phyloP scores from a whole-genome alignment of 768 basidiomycete species.

The Tylopilus vinaceipallidus region DNA sequence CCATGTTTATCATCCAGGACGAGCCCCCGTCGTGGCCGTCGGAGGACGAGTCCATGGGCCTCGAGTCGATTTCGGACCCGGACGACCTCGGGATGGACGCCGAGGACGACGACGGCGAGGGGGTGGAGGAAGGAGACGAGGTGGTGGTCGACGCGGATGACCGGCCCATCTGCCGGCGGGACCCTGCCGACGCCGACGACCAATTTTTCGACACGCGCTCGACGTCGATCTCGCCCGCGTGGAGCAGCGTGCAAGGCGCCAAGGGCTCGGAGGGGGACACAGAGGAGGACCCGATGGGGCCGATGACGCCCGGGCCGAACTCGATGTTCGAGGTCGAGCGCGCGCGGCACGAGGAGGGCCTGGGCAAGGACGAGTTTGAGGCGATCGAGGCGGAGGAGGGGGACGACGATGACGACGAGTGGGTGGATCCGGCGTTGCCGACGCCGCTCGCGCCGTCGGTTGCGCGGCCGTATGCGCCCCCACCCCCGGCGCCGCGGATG shows the following conservation, averaged over 20 bases:
- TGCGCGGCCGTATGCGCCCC: constrained; percentile 28
- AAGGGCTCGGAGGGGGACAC: constrained; percentile 61
- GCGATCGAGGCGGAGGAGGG: constrained; percentile 32
- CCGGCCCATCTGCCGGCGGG: constrained; percentile 22
- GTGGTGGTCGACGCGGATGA: constrained; percentile 25
- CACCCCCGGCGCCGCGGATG: constrained; percentile 19
- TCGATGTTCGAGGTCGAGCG: constrained; percentile 27
- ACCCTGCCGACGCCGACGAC: constrained; percentile 42
- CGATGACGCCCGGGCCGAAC: constrained; percentile 64
- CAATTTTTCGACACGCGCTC: constrained; percentile 58
- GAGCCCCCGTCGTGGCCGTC: constrained; percentile 83
- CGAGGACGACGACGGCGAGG: constrained; percentile 47
- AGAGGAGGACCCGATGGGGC: constrained; percentile 70
- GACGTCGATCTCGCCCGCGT: constrained; percentile 42
- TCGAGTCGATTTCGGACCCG: constrained; percentile 81
- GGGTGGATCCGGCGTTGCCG: constrained; percentile 67
- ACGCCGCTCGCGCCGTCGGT: constrained; percentile 30
- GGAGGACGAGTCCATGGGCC: constrained; percentile 70
- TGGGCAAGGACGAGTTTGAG: constrained; percentile 27
- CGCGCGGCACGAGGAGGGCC: constrained; percentile 16
- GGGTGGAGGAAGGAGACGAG: constrained; percentile 41
- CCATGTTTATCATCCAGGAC: constrained; percentile 85
- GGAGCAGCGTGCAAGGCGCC: constrained; percentile 33
- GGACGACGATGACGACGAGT: constrained; percentile 51
- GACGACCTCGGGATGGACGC: constrained; percentile 64